Evolutionary conservation across 345 rosid species (phyloP).

Genomic region (Citrus unshiu): DNA sequence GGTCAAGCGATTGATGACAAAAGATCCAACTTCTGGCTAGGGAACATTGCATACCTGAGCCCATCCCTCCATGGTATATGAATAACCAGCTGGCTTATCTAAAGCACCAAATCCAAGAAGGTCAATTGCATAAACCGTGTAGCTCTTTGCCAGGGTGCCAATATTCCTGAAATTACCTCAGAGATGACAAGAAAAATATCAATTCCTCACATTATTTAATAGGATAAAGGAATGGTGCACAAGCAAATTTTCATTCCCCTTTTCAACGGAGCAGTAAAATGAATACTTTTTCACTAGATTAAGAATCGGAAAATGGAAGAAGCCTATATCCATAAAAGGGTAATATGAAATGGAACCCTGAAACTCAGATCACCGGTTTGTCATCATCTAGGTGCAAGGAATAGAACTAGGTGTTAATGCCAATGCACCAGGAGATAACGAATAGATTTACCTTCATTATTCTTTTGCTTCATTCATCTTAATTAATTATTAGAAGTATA

Average conservation of each 20-base stretch:
- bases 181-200: neutral
- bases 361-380: too few species aligned
- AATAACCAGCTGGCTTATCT: slow-evolving; percentile 65
- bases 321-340: too few species aligned
- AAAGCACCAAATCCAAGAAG: slow-evolving; percentile 91
- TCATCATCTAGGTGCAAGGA: too few species aligned
- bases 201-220: neutral
- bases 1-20: neutral
- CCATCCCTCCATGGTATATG: slow-evolving; percentile 88
- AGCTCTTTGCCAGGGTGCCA: slow-evolving; percentile 44
- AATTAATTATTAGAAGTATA: too few species aligned
- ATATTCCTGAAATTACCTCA: slow-evolving; percentile 57
- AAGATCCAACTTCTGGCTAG: neutral
- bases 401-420: too few species aligned
- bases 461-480: too few species aligned
- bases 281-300: too few species aligned
- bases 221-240: neutral
- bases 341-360: too few species aligned
- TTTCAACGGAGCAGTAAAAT: too few species aligned
- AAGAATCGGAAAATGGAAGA: too few species aligned
- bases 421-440: too few species aligned
- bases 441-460: too few species aligned
- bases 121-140: slow-evolving; percentile 83
- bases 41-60: slow-evolving; percentile 49
- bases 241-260: neutral